Evolutionary conservation across 768 basidiomycete species (phyloP), one percentile per base, ranked within the genome.

Genomic region (Pisolithus marmoratus): DNA sequence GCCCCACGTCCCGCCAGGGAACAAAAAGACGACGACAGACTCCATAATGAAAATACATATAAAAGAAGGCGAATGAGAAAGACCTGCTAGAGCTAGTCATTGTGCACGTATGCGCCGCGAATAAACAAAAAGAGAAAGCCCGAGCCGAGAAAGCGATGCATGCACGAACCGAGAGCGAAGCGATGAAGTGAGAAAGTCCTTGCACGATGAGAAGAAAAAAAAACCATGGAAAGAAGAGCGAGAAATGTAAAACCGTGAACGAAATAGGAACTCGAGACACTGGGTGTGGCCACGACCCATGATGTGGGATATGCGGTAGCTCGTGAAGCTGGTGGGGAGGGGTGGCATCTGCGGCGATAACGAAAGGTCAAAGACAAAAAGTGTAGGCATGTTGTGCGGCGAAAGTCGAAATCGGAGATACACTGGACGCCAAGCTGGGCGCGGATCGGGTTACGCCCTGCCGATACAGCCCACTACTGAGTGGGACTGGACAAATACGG

Each of bases 211-310:
- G 40, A 8, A 8, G 9, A 41, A 12, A 4, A 20, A 19, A 19
- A 27, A n/a, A 17, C 43, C 24, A 45, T 45, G 43, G 23, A 4
- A 15, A 26, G 26, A 27, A 24, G n/a, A 29, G 24, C 9, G 29
- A 56, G 51, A 54, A 45, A 54, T 49, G 24, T 54, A 49, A 64
- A 59, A 40, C 52, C n/a, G 49, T 52, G 54, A 44, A 49, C 12
- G 34, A 34, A 34, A 34, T 12, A 34, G 34, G 34, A 12, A 34
- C 29, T 29, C 14, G 34, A 34, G 12, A 15, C 12, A 34, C 31
- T 12, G 34, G 5, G 14, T 34, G 34, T 5, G 4, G 5, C 34
- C 12, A 34, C 11, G 12, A 34, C 34, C 34, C n/a, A n/a, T n/a
- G n/a, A 15, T 34, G 34, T 15, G 34, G n/a, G 34, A 34, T 12